Conservation (phyloP, 129 eudicot species). For the Mikania micrantha region DNA sequence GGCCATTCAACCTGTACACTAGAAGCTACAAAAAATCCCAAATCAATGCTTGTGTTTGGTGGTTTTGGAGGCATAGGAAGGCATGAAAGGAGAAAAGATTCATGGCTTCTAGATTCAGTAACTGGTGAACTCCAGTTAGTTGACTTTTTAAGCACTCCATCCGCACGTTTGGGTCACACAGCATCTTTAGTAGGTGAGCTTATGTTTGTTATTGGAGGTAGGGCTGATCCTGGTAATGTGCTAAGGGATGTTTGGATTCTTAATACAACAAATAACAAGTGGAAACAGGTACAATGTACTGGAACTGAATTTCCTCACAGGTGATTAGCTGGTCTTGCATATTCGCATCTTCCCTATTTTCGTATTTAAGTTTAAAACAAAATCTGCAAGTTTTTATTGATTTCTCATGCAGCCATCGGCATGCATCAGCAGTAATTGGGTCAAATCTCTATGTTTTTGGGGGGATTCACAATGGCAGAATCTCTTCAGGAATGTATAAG, state of each 20-base stretch:
- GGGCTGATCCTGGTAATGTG: conserved; percentile 85
- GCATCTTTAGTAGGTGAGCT: conserved; percentile 55
- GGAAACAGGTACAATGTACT: conserved; percentile 57
- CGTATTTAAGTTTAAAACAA: not conserved
- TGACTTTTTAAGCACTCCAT: conserved; percentile 40
- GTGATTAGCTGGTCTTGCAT: conserved; percentile 25
- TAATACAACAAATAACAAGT: conserved; percentile 34
- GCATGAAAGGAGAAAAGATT: conserved; percentile 67
- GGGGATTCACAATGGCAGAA: conserved; percentile 50
- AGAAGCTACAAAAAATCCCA: no score
- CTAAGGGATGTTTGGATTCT: conserved; percentile 81
- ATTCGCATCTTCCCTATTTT: not conserved
- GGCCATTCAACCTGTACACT: no score
- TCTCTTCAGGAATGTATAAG: conserved; percentile 52
- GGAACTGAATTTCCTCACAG: conserved; percentile 70
- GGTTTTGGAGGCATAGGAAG: no score
- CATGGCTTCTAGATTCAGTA: conserved; percentile 50
- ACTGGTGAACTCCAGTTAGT: conserved; percentile 44
- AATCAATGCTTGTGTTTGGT: no score
- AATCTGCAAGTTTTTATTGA: not conserved
- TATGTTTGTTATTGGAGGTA: conserved; percentile 87
- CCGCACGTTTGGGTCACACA: conserved; percentile 90
- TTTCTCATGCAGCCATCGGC: conserved; percentile 76
- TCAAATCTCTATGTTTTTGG: conserved; percentile 68
- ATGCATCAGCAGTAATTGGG: conserved; percentile 80